Percentiles rank a stretch among this genome's conserved stretches.
Conservation (phyloP, 1,284 basidiomycete genomes). For the Cryptococcus maquisensis region DNA sequence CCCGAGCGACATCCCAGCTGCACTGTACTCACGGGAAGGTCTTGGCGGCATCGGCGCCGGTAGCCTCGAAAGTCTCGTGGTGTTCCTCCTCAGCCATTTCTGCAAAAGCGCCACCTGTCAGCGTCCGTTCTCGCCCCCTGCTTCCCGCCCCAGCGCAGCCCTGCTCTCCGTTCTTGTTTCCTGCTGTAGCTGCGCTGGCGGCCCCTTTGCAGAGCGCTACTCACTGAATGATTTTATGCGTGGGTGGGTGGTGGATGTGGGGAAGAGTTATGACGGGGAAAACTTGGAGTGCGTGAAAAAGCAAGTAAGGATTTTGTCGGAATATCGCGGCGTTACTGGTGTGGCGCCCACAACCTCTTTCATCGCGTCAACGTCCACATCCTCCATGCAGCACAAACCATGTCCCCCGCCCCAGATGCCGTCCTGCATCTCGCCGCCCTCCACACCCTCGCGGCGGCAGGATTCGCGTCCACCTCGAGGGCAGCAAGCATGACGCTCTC, state of each 20-base stretch:
- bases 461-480: constrained; percentile 41
- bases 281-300: background rate
- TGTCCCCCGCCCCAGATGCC: constrained; percentile 35
- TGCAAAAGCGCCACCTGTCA: background rate
- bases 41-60: constrained; percentile 71
- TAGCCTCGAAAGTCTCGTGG: constrained; percentile 77
- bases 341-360: background rate
- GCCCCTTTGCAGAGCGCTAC: background rate
- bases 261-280: background rate
- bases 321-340: background rate
- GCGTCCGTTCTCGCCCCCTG: background rate
- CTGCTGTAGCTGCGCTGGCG: background rate
- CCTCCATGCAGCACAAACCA: background rate
- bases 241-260: background rate
- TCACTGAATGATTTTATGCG: constrained; percentile 10
- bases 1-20: background rate
- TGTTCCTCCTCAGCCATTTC: constrained; percentile 84
- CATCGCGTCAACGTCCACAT: background rate
- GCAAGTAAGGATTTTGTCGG: background rate
- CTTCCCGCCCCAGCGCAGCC: too few relatives aligned
- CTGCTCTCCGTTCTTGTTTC: background rate
- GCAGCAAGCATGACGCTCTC: constrained; percentile 41
- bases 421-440: constrained; percentile 41
- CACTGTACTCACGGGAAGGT: constrained; percentile 59
- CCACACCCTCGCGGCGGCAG: constrained; percentile 37